Percentiles rank a stretch among this genome's conserved stretches.
Evolutionary conservation across 345 rosid genomes (phyloP).

Genomic region (Gossypium australe): DNA sequence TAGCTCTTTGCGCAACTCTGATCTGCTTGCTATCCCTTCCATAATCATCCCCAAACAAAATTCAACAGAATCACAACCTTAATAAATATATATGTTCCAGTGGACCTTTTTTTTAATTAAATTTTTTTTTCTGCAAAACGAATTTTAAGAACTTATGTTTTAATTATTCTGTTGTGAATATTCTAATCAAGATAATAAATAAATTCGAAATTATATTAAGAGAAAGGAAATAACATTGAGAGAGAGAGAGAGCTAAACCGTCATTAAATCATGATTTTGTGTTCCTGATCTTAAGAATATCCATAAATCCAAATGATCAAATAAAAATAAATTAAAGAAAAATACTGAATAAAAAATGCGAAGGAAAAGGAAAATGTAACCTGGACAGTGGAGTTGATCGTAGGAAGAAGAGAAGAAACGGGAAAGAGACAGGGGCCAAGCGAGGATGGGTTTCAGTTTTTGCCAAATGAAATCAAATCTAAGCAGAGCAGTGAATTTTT

Average conservation of each 20-base stretch:
- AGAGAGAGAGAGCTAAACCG: background rate
- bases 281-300: background rate
- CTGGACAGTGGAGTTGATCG: background rate
- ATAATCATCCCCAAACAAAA: conserved; percentile 12
- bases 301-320: background rate
- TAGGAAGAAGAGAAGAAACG: background rate
- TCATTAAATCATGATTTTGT: background rate
- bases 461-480: background rate
- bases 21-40: conserved; percentile 36
- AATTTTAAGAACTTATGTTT: background rate
- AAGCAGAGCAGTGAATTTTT: background rate
- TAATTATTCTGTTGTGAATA: background rate
- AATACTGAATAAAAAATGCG: too few relatives aligned
- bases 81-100: background rate
- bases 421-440: background rate
- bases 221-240: background rate
- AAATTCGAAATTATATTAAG: background rate
- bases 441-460: background rate
- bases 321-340: background rate
- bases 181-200: background rate
- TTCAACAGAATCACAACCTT: conserved; percentile 3
- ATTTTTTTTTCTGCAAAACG: background rate
- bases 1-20: conserved; percentile 58
- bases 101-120: background rate
- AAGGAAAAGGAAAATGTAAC: conserved; percentile 1